Conservation (phyloP, 805 yeast species). For the Phaffomyces opuntiae region DNA sequence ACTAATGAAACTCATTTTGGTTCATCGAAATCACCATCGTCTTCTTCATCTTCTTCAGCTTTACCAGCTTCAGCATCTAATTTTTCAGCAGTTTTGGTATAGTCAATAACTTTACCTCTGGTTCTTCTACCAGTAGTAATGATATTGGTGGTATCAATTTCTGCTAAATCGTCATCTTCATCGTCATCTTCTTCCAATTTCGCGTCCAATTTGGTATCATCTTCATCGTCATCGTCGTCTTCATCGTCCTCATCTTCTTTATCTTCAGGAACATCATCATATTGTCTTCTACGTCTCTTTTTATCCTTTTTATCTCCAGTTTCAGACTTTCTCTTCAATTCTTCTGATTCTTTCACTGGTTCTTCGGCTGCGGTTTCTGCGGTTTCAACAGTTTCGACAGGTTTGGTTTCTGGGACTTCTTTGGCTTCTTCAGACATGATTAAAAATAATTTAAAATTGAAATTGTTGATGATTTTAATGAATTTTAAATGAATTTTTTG, state of each 20-base stretch:
- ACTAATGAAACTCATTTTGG: constrained; percentile 15
- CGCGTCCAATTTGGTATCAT: constrained; percentile 45
- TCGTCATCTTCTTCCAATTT: constrained; percentile 41
- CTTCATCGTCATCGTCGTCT: constrained; percentile 39
- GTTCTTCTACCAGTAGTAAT: constrained; percentile 85
- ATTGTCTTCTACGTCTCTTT: constrained; percentile 52
- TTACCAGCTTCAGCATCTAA: constrained; percentile 33
- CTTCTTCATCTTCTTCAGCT: constrained; percentile 37
- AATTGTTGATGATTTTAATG: not conserved
- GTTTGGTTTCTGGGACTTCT: constrained; percentile 3
- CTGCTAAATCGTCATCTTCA: constrained; percentile 70
- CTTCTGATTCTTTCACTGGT: constrained; percentile 15
- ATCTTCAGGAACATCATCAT: constrained; percentile 55
- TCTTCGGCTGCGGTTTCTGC: constrained; percentile 7
- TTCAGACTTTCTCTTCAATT: constrained; percentile 21
- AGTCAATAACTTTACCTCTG: constrained; percentile 83
- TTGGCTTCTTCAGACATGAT: constrained; percentile 24
- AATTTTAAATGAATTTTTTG: not conserved
- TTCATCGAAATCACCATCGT: constrained; percentile 46
- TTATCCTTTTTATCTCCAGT: constrained; percentile 32
- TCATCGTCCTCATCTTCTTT: constrained; percentile 32
- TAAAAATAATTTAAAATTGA: not conserved
- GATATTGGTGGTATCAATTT: constrained; percentile 77
- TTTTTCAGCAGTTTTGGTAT: constrained; percentile 70
- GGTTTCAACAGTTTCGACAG: constrained; percentile 17